Base-by-base conservation (phyloP, 768 basidiomycete species). In the Phylloporus rhodoxanthus region DNA sequence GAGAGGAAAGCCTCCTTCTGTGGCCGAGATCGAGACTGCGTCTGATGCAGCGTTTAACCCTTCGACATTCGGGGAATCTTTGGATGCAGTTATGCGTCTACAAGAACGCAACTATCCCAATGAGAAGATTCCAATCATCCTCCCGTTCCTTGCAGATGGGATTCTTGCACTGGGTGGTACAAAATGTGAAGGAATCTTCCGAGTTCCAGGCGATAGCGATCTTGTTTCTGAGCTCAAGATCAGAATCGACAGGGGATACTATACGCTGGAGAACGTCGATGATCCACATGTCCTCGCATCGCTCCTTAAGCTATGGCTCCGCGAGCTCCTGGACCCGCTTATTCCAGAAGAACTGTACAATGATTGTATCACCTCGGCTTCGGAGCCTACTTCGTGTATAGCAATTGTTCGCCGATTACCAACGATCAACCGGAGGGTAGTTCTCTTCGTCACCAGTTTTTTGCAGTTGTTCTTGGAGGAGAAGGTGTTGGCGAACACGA, bases 31-130 rank as follows among this genome's bases (percentile, higher is more conserved):
- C 49, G 92, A 95, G 70, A 90, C 86, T 2, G 93, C 93, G 19
- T 86, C 88, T 81, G 91, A 93, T 58, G 91, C 92, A 23, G 92
- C 94, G 8, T 97, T 96, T 71, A 88, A 93, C 55, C 91, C 93
- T 0, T 93, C 91, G 1, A 92, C 88, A 1, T 97, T 96, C 60
- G 91, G 92, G 13, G 91, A 94, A 71, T 84, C 89, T 0, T 74
- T 97, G 11, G 87, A 88, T 54, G 82, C 82, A 21, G 87, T 91
- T 52, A 84, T 88, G 68, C 75, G 86, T 39, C 72, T 92, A 9
- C 93, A 96, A 68, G 83, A 85, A 60, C 80, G 88, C 36, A 90
- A 85, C 44, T 94, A 95, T 59, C 88, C 91, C 2, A 73, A 80
- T 47, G 81, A 87, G 57, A 86, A 83, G 65, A 84, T 95, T 11